Conservation (phyloP, 257 asterid genomes). For the Rehmannia glutinosa region DNA sequence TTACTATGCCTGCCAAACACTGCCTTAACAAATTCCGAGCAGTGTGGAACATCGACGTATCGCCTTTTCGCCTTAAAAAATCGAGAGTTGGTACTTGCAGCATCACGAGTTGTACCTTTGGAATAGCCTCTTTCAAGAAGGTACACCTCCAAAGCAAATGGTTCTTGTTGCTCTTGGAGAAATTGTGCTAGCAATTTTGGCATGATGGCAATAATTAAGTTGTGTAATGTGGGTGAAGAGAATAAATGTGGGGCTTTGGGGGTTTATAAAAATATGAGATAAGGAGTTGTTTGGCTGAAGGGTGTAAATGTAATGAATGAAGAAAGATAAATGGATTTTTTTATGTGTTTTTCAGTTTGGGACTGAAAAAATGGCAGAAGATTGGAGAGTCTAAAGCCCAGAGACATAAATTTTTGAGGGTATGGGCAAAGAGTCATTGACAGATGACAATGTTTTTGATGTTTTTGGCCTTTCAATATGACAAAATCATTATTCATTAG, state of each 20-base stretch:
- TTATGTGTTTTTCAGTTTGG: slow-evolving; percentile 17
- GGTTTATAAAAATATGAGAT: slow-evolving; percentile 16
- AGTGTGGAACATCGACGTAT: slow-evolving; percentile 28
- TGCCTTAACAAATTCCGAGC: slow-evolving; percentile 36
- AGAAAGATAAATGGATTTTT: slow-evolving; percentile 3
- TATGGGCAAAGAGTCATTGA: slow-evolving; percentile 12
- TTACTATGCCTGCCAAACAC: slow-evolving; percentile 27
- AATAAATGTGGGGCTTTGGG: not conserved
- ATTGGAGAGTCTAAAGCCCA: slow-evolving; percentile 27
- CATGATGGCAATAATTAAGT: no score
- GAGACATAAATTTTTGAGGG: slow-evolving; percentile 29
- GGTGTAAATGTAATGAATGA: slow-evolving; percentile 25
- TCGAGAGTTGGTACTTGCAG: not conserved
- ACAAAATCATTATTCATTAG: not conserved
- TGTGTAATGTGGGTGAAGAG: slow-evolving; percentile 14
- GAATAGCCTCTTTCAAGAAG: slow-evolving; percentile 51
- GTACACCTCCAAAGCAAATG: slow-evolving; percentile 53
- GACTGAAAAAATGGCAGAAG: slow-evolving; percentile 14
- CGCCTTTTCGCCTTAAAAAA: slow-evolving; percentile 30
- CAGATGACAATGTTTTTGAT: slow-evolving; percentile 11
- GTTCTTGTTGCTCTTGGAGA: slow-evolving; percentile 77
- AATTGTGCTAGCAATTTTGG: slow-evolving; percentile 42
- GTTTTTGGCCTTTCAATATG: slow-evolving; percentile 1
- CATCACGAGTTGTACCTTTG: not conserved
- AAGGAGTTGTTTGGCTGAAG: slow-evolving; percentile 12